phyloP scores from a whole-genome alignment of 345 rosid species.

The Rhodamnia rubescens region DNA sequence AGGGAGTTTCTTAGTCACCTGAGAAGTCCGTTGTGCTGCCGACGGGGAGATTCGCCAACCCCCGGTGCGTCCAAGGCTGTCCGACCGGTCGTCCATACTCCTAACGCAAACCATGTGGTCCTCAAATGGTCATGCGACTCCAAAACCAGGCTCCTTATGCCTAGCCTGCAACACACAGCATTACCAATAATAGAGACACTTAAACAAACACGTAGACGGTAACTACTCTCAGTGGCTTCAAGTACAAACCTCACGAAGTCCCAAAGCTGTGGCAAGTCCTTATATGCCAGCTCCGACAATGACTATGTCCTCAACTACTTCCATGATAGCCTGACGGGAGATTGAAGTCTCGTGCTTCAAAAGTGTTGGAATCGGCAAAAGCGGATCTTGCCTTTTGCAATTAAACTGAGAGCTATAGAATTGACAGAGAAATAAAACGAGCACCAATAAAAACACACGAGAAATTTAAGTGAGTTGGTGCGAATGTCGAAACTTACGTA shows the following conservation, averaged over 20 bases:
- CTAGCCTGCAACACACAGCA: constrained; percentile 29
- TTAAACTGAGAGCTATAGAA: background rate
- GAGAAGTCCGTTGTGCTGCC: constrained; percentile 19
- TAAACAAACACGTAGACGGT: background rate
- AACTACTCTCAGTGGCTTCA: no score
- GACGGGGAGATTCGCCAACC: constrained; percentile 33
- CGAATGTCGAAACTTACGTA: background rate
- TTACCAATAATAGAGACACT: background rate
- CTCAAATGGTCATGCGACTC: constrained; percentile 55
- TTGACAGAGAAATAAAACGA: no score
- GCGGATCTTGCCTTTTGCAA: background rate
- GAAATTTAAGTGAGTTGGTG: rapidly evolving
- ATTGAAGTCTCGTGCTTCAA: background rate
- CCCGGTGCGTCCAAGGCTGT: constrained; percentile 54
- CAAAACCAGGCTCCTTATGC: constrained; percentile 53
- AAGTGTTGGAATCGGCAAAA: background rate
- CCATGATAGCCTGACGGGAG: background rate
- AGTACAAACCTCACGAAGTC: constrained; percentile 35
- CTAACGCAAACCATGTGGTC: constrained; percentile 37
- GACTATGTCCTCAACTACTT: constrained; percentile 14
- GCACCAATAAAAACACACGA: no score
- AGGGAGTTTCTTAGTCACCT: background rate
- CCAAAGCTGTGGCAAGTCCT: constrained; percentile 54
- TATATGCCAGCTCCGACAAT: constrained; percentile 65
- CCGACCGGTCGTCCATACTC: constrained; percentile 44